Conservation (phyloP, 148 eudicot species). For the Beta vulgaris region DNA sequence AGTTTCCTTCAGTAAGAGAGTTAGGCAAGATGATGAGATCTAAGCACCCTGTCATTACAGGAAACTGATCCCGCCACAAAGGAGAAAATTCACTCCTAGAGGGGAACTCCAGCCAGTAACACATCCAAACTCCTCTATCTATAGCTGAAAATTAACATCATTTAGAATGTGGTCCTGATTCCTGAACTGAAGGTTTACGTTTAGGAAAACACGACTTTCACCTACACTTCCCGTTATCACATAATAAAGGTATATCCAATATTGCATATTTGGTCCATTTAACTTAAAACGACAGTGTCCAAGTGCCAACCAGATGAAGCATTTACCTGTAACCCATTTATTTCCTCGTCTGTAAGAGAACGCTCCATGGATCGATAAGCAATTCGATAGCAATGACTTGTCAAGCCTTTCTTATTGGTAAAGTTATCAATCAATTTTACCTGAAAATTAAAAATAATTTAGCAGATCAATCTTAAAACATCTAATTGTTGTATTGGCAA, state of each 20-base stretch:
- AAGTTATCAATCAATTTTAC: constrained; percentile 78
- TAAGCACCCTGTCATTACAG: neutral
- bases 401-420: constrained; percentile 91
- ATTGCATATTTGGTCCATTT: neutral
- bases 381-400: constrained; percentile 92
- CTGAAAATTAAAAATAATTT: constrained; percentile 31
- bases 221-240: neutral
- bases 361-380: constrained; percentile 96
- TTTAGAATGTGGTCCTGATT: neutral
- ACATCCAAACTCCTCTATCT: neutral
- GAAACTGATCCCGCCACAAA: neutral
- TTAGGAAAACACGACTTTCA: neutral
- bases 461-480: neutral
- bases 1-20: neutral
- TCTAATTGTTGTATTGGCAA: no score
- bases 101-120: neutral
- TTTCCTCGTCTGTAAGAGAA: constrained; percentile 90
- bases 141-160: neutral
- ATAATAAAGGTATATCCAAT: neutral
- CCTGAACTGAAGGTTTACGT: neutral
- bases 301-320: neutral
- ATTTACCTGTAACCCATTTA: constrained; percentile 82
- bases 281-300: neutral
- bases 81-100: neutral
- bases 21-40: neutral